These are phyloP conservation scores for Candida sanyaensis DNA, from an alignment of 1,139 yeast species.

Conservation along the genomic window DNA sequence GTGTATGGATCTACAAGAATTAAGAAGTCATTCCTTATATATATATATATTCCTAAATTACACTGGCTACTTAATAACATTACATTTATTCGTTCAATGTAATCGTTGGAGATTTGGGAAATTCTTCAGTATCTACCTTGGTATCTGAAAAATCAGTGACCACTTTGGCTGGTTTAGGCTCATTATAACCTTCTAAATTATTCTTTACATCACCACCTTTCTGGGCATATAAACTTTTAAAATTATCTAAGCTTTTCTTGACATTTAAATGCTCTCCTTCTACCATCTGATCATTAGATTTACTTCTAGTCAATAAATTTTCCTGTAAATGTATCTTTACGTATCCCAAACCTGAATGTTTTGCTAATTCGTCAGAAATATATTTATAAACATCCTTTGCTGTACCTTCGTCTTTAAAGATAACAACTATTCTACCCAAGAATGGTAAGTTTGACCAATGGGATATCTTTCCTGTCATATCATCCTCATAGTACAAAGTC, in stretches of 20 bases:
- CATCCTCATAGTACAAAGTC: slow-evolving; percentile 31
- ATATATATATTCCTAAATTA: too few species aligned
- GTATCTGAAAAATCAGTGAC: slow-evolving; percentile 29
- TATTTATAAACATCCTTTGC: slow-evolving; percentile 28
- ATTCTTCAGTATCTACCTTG: slow-evolving; percentile 26
- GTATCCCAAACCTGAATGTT: slow-evolving; percentile 9
- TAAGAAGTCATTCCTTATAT: too few species aligned
- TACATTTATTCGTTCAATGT: slow-evolving; percentile 38
- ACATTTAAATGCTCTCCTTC: slow-evolving; percentile 19
- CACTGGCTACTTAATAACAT: not conserved
- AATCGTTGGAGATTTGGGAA: slow-evolving; percentile 40
- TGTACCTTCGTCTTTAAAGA: slow-evolving; percentile 32
- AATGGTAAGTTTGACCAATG: slow-evolving; percentile 51
- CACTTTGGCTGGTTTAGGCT: slow-evolving; percentile 41
- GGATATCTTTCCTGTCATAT: slow-evolving; percentile 30
- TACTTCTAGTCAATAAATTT: slow-evolving; percentile 41
- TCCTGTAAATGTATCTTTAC: slow-evolving; percentile 43
- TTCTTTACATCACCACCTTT: slow-evolving; percentile 14
- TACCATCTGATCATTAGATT: slow-evolving; percentile 34
- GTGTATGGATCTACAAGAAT: too few species aligned
- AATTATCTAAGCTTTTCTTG: slow-evolving; percentile 24
- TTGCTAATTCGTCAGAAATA: slow-evolving; percentile 17
- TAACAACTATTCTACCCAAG: slow-evolving; percentile 42
- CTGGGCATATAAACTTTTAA: slow-evolving; percentile 24
- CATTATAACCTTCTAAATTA: slow-evolving; percentile 26